A percentile compares a stretch with the other conserved stretches of the same genome.
Evolutionary conservation across 495 filamentous ascomycete genomes (phyloP).

Genomic region (Schizothecium vesticola): DNA sequence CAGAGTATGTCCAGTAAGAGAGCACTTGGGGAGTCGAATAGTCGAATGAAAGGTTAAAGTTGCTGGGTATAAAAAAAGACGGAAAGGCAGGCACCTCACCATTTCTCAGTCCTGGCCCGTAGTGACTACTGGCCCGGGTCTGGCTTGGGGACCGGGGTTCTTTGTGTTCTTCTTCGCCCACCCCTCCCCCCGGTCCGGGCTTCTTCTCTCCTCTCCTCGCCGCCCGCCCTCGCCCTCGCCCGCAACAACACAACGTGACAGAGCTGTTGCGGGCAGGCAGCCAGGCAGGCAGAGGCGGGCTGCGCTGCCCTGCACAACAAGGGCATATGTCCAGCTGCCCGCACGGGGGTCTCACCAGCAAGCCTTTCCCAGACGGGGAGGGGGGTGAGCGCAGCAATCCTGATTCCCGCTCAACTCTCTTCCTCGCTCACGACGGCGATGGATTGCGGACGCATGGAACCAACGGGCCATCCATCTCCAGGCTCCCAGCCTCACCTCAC

Average conservation of each 20-base stretch:
- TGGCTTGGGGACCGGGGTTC: neutral
- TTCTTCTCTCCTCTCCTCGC: neutral
- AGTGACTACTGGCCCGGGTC: no score
- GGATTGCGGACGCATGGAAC: neutral
- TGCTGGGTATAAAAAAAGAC: conserved; percentile 18
- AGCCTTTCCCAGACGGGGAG: neutral
- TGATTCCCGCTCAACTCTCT: neutral
- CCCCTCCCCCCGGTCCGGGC: neutral
- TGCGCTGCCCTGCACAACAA: neutral
- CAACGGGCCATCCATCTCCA: neutral
- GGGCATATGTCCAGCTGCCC: neutral
- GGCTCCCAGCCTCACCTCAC: neutral
- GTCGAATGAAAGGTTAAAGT: conserved; percentile 25
- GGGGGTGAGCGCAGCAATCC: neutral
- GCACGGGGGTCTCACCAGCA: neutral
- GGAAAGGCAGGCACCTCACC: conserved; percentile 11
- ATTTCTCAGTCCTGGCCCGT: no score
- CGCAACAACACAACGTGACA: neutral
- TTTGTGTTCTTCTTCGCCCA: neutral
- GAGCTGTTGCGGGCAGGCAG: neutral
- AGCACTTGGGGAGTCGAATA: neutral
- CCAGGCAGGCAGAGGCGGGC: neutral
- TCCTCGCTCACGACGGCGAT: neutral
- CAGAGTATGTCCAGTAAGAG: neutral
- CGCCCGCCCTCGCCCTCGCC: neutral